Percentiles rank a stretch among this genome's conserved stretches.
phyloP scores from a whole-genome alignment of 176 grass and related monocot species.

The Rhynchospora breviuscula region DNA sequence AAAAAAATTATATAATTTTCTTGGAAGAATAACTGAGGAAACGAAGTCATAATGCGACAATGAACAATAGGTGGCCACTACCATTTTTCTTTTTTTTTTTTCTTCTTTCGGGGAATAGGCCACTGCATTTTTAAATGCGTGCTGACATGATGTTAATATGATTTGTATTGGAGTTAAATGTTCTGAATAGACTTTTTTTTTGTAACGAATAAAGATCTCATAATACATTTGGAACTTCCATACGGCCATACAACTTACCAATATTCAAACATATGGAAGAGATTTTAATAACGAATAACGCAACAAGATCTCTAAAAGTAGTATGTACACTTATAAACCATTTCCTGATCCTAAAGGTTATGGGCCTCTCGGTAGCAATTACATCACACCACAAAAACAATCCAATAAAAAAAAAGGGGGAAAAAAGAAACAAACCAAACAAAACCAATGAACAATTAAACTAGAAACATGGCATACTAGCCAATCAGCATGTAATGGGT shows the following conservation, averaged over 20 bases:
- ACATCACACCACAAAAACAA: constrained; percentile 1
- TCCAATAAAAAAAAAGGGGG: background rate
- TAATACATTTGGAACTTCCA: background rate
- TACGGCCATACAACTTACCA: background rate
- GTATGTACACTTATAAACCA: constrained; percentile 23
- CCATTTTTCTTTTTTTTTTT: no score
- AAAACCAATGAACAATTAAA: constrained; percentile 21
- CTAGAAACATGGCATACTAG: background rate
- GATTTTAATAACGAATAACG: background rate
- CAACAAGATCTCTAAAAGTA: constrained; percentile 12
- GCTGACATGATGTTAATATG: no score
- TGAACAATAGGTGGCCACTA: no score
- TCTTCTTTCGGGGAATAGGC: no score
- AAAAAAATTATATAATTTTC: no score
- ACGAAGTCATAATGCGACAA: no score
- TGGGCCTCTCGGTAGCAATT: background rate
- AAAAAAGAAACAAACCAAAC: constrained; percentile 11
- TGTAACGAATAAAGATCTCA: background rate
- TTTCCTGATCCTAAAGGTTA: constrained; percentile 9
- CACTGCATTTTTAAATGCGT: no score
- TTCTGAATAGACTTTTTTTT: no score
- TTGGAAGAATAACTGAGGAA: no score
- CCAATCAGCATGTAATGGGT: constrained; percentile 23
- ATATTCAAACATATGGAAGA: background rate
- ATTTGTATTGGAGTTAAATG: no score